Conservation (phyloP, 106 monocot genomes). For the Dendrobium chrysotoxum region DNA sequence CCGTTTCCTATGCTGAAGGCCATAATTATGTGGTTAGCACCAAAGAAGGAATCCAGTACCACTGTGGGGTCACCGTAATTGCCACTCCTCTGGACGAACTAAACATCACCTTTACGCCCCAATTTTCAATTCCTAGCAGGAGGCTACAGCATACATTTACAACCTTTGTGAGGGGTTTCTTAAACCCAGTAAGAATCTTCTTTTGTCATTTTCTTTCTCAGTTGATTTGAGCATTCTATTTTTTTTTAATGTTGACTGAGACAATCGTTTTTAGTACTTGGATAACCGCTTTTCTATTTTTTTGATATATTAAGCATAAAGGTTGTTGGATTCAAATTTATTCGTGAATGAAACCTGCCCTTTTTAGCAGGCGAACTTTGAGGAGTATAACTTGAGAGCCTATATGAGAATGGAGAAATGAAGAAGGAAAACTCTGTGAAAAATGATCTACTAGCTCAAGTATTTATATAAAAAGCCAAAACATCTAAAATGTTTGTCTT, state of each 20-base stretch:
- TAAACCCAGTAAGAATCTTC: slow-evolving; percentile 68
- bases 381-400: no score
- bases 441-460: no score
- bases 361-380: no score
- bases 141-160: slow-evolving; percentile 80
- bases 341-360: no score
- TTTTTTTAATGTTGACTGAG: no score
- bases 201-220: neutral
- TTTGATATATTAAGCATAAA: neutral
- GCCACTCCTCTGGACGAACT: slow-evolving; percentile 93
- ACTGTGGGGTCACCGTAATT: slow-evolving; percentile 58
- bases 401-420: no score
- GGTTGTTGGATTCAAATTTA: no score
- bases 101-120: slow-evolving; percentile 70
- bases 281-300: neutral
- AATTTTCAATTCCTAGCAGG: slow-evolving; percentile 70
- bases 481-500: no score
- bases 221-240: neutral
- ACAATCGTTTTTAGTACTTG: no score
- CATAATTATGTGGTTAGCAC: slow-evolving; percentile 57
- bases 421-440: no score
- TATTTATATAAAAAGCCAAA: no score
- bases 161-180: slow-evolving; percentile 83
- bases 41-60: slow-evolving; percentile 39
- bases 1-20: slow-evolving; percentile 35